These are phyloP conservation scores for Rosa multiflora DNA, from an alignment of 306 rosid species.

Conservation along the genomic window DNA sequence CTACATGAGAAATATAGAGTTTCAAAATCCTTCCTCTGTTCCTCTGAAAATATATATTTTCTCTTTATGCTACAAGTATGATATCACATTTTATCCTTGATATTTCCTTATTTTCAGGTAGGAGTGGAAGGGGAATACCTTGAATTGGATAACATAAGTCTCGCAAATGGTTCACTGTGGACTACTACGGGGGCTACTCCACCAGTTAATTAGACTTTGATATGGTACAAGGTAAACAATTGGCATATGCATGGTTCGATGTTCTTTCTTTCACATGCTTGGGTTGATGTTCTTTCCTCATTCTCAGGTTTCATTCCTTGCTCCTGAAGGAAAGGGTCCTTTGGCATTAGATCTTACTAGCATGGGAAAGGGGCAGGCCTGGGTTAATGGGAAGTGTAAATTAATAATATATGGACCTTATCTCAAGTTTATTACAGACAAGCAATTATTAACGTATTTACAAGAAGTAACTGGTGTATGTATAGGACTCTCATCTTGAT, in stretches of 20 bases:
- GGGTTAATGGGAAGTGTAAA: conserved; percentile 7
- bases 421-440: background rate
- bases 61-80: background rate
- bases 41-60: background rate
- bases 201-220: conserved; percentile 18
- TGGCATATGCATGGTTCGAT: background rate
- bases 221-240: conserved; percentile 20
- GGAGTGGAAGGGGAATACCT: conserved; percentile 20
- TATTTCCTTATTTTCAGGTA: conserved; percentile 8
- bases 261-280: background rate
- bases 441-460: too few relatives aligned
- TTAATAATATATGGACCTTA: background rate
- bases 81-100: background rate
- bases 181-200: conserved; percentile 9
- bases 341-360: conserved; percentile 18
- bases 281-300: conserved; percentile 8
- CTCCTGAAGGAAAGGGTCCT: conserved; percentile 19
- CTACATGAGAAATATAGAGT: background rate
- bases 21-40: background rate
- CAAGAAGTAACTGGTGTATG: too few relatives aligned
- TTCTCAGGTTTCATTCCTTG: conserved; percentile 12
- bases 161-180: conserved; percentile 19
- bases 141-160: conserved; percentile 9
- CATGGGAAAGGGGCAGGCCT: conserved; percentile 24
- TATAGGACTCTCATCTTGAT: too few relatives aligned